Evolutionary conservation across 2,329 filamentous ascomycete genomes (phyloP).

Genomic region (Aureobasidium leucospermi): DNA sequence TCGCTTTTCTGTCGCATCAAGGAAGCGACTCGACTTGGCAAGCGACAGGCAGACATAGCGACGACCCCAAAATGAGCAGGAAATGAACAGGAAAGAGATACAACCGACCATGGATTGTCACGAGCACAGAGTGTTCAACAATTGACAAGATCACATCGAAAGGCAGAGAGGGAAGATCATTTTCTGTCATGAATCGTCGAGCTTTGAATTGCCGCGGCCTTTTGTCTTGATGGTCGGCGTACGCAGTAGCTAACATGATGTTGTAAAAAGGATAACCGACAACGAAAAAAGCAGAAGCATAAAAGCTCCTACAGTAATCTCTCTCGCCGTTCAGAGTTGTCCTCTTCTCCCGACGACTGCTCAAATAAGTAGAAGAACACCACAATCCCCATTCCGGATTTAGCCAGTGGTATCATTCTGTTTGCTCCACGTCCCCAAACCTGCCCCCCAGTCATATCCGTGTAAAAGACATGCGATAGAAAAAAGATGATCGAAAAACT

Average conservation of each 20-base stretch:
- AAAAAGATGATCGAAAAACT: slow-evolving; percentile 4
- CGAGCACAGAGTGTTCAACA: too few relatives aligned
- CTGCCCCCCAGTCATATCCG: neutral
- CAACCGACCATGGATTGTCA: too few relatives aligned
- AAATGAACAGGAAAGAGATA: neutral
- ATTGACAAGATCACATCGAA: neutral
- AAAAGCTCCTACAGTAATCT: too few relatives aligned
- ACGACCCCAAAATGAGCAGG: too few relatives aligned
- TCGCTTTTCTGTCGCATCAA: too few relatives aligned
- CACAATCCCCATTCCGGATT: slow-evolving; percentile 4
- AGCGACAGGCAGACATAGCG: too few relatives aligned
- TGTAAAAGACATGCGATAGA: slow-evolving; percentile 8
- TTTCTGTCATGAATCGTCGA: neutral
- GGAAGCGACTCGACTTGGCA: too few relatives aligned
- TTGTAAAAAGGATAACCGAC: neutral
- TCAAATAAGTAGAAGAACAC: neutral
- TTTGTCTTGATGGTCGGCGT: neutral
- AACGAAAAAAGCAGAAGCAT: too few relatives aligned
- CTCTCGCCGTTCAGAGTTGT: too few relatives aligned
- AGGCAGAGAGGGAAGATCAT: too few relatives aligned
- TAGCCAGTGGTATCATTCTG: neutral
- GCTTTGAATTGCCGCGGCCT: neutral
- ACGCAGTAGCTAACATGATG: slow-evolving; percentile 1
- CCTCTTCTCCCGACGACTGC: too few relatives aligned
- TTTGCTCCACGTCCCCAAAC: neutral